phyloP scores from a whole-genome alignment of 257 asterid species.

The Euphrasia confusa region DNA sequence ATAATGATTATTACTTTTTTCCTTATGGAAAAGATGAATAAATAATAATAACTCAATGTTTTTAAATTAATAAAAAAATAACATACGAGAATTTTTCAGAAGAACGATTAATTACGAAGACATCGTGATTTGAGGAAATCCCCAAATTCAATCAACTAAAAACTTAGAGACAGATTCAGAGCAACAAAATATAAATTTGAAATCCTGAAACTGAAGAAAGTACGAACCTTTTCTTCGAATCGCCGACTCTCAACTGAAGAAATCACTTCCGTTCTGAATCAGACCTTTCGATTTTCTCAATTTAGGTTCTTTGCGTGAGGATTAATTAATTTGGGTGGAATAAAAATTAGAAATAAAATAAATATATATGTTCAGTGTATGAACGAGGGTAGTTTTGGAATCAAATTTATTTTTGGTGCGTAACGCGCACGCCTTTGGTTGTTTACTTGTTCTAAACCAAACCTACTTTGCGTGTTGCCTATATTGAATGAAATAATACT shows the following conservation, averaged over 20 bases:
- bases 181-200: conserved; percentile 12
- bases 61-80: too few relatives aligned
- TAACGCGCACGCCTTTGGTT: too few relatives aligned
- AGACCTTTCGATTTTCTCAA: conserved; percentile 27
- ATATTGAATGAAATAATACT: too few relatives aligned
- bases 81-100: too few relatives aligned
- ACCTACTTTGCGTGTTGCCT: too few relatives aligned
- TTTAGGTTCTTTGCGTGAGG: conserved; percentile 27
- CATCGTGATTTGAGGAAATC: conserved; percentile 22
- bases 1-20: too few relatives aligned
- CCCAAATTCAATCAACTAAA: conserved; percentile 27
- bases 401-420: too few relatives aligned
- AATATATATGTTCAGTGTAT: neutral
- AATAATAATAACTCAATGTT: too few relatives aligned
- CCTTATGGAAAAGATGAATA: too few relatives aligned
- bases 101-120: conserved; percentile 3
- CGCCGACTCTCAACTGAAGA: conserved; percentile 27
- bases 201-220: conserved; percentile 30
- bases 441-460: too few relatives aligned
- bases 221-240: conserved; percentile 45
- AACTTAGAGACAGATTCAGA: conserved; percentile 23
- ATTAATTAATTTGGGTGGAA: too few relatives aligned
- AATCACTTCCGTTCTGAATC: conserved; percentile 20
- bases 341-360: conserved; percentile 14
- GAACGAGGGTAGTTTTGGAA: too few relatives aligned